A percentile compares a stretch with the other conserved stretches of the same genome.
Conservation (phyloP, 371 early-diverging fungal species). For the Gilbertella persicaria region DNA sequence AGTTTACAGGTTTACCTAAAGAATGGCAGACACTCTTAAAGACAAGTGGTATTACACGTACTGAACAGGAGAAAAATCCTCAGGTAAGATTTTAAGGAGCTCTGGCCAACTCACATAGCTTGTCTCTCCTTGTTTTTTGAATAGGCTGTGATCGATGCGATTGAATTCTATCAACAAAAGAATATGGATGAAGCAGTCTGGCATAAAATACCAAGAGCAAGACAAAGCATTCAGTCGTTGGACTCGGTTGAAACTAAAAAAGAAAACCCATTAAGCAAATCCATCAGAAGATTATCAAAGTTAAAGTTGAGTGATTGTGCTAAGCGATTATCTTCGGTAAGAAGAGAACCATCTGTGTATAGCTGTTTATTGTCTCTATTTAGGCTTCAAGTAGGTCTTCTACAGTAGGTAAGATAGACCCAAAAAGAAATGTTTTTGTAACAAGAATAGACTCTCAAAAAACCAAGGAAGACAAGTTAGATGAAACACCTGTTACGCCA, state of each 20-base stretch:
- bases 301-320: no score
- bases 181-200: constrained; percentile 28
- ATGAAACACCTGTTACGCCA: background rate
- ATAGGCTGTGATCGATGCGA: constrained; percentile 35
- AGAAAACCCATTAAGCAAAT: no score
- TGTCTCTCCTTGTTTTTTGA: background rate
- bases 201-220: constrained; percentile 29
- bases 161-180: constrained; percentile 31
- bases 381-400: no score
- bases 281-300: no score
- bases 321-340: no score
- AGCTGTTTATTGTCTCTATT: no score
- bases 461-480: background rate
- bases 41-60: constrained; percentile 28
- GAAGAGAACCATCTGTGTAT: no score
- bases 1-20: constrained; percentile 33
- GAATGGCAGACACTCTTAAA: constrained; percentile 32
- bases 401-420: no score
- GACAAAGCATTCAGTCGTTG: background rate
- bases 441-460: background rate
- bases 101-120: background rate
- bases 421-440: no score
- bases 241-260: background rate
- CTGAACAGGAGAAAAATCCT: constrained; percentile 30
- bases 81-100: constrained; percentile 16